Evolutionary conservation across 495 filamentous ascomycete species (phyloP), one percentile per base, ranked within the genome.

Genomic region (Daldinia decipiens): DNA sequence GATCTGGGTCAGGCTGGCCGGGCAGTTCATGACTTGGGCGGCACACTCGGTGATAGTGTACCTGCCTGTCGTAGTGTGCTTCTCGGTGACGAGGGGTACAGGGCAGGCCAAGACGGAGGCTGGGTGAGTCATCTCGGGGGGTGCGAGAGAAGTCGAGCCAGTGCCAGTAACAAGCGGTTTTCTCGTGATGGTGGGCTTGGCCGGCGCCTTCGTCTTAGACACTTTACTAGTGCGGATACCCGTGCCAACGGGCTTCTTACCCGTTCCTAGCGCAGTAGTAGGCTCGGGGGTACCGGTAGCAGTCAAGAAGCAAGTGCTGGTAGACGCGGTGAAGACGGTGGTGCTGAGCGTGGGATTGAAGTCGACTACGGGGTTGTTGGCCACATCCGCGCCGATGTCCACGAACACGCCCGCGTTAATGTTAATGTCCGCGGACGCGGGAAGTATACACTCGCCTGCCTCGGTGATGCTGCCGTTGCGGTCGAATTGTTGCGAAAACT

Each of bases 371-470:
- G 55, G 13, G 53, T 75, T 26, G 66, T 72, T 64, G 9, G 19
- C 64, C 65, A 74, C 19, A 34, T 60, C 62, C 5, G 70, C 64
- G 38, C 68, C 78, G 62, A 78, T 57, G 67, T 77, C 76, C 17
- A 75, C 69, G 64, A 72, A 79, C 1, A 72, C 67, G 39, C 70
- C 74, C 21, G 68, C 68, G 74, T 76, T 74, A 68, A 72, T 70
- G 71, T 74, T 74, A 11, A 75, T 62, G 31, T 76, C 76, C 47
- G 76, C 78, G 0, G 69, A 60, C 5, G 67, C 74, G 24, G 75
- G 72, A 8, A 76, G 75, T 32, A 78, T 13, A 62, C 65, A 64
- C 45, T 68, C 54, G 52, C 62, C 67, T 4, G 24, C 59, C 53
- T 72, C 56, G n/a, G 40, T 7, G 53, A 34, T 36, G 53, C 21